A percentile compares a stretch with the other conserved stretches of the same genome.
Conservation (phyloP, 2,329 filamentous ascomycete genomes). For the Trichothecium roseum region DNA sequence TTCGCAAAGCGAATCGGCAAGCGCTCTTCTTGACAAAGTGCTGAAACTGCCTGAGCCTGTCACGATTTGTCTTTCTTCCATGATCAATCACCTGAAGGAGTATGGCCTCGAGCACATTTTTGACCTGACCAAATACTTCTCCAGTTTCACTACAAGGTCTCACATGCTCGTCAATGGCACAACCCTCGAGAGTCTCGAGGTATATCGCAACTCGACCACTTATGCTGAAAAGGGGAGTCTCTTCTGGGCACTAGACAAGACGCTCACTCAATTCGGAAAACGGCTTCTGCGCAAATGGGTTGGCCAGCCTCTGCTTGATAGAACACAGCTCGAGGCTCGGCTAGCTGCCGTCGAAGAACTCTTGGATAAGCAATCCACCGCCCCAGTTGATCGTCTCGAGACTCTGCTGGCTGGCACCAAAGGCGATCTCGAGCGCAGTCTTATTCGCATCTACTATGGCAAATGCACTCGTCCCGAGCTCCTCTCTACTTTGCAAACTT, state of each 20-base stretch:
- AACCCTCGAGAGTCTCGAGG: slow-evolving; percentile 84
- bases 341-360: slow-evolving; percentile 82
- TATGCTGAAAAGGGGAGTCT: slow-evolving; percentile 76
- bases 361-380: slow-evolving; percentile 53
- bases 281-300: slow-evolving; percentile 90
- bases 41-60: slow-evolving; percentile 76
- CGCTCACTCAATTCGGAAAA: slow-evolving; percentile 79
- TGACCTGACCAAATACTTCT: slow-evolving; percentile 91
- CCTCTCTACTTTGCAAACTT: slow-evolving; percentile 69
- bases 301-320: slow-evolving; percentile 77
- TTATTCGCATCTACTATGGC: slow-evolving; percentile 95
- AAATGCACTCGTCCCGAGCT: slow-evolving; percentile 89
- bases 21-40: slow-evolving; percentile 71
- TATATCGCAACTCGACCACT: slow-evolving; percentile 92
- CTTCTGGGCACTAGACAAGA: slow-evolving; percentile 93
- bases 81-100: slow-evolving; percentile 87
- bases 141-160: slow-evolving; percentile 84
- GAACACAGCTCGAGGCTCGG: slow-evolving; percentile 62
- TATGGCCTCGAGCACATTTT: slow-evolving; percentile 95
- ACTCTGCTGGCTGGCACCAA: slow-evolving; percentile 60
- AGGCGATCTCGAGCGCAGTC: slow-evolving; percentile 79
- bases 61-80: slow-evolving; percentile 85
- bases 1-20: slow-evolving; percentile 43
- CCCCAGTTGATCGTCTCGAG: slow-evolving; percentile 63
- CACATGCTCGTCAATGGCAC: slow-evolving; percentile 97